Base-by-base conservation (phyloP, 2,329 filamentous ascomycete genomes). In the Cadophora sp. region DNA sequence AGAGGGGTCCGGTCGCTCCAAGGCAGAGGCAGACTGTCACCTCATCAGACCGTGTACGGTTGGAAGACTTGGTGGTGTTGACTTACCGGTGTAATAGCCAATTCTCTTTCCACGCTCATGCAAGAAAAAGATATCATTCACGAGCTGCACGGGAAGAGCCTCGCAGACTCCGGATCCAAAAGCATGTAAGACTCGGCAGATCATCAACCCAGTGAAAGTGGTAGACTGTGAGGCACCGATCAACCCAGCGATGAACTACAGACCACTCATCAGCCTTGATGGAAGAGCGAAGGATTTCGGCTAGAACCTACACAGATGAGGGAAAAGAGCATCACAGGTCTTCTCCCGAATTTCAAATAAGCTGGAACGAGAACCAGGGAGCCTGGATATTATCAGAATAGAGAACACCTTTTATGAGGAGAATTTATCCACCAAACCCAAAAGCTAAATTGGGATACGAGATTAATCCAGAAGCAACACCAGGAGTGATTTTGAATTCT, bases 371-470 rank as follows among this genome's bases (percentile, higher is more conserved):
- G 79, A 3, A 89, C 47, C 22, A 89, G 78, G 0, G 84, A 85
- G 2, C 81, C 80, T 80, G 20, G 8, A 39, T 4, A 13, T 3
- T 16, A 70, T 43, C 65, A 60, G 18, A 48, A 41, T 27, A n/a
- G n/a, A 30, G 14, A 5, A 4, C 39, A 20, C 16, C 11, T 27
- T 14, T 6, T 11, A 39, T 22, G 9, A 16, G 9, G 1, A 24
- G 22, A 27, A n/a, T 16, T 3, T 20, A 72, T 73, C 67, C 76
- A 76, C 83, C 84, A 67, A 88, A 86, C 0, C 87, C 87, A 76
- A 86, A 89, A 4, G 84, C 83, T 22, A 89, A 79, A 73, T 88
- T 89, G 0, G 86, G 83, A 73, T 89, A 89, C 13, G 84, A 87
- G 65, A 89, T 81, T 41, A 89, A 76, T 8, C 83, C 83, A 0